phyloP scores from a whole-genome alignment of 2,329 filamentous ascomycete species.

The Cercospora nicotianae region DNA sequence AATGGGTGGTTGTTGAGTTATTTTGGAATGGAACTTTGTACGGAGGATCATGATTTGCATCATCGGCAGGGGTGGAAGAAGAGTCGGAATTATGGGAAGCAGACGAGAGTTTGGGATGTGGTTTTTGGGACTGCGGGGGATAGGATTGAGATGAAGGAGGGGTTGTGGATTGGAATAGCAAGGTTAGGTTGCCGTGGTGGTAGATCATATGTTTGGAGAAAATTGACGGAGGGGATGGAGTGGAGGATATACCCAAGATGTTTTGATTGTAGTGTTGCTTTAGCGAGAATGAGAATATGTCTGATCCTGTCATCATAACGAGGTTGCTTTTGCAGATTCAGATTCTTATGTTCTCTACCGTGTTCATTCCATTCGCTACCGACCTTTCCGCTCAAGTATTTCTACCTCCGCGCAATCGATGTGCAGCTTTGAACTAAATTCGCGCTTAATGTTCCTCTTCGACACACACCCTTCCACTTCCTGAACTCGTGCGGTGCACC shows the following conservation, averaged over 20 bases:
- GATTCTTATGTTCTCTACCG: neutral
- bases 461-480: neutral
- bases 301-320: neutral
- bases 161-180: conserved; percentile 21
- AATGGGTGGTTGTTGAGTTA: conserved; percentile 37
- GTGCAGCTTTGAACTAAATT: neutral
- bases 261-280: neutral
- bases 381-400: neutral
- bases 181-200: conserved; percentile 8
- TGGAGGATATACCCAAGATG: neutral
- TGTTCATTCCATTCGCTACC: neutral
- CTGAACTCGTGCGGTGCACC: neutral
- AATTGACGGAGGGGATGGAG: neutral
- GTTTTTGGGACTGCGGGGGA: conserved; percentile 38
- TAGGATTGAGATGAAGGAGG: conserved; percentile 39
- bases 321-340: neutral
- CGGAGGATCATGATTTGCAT: conserved; percentile 48
- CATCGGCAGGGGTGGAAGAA: conserved; percentile 42
- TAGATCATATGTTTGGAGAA: neutral
- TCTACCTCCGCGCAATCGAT: neutral
- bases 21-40: conserved; percentile 42
- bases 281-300: neutral
- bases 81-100: conserved; percentile 45
- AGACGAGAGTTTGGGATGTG: conserved; percentile 43
- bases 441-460: neutral